Evolutionary conservation across 148 eudicot species (phyloP).

Genomic region (Fallopia convolvulus): DNA sequence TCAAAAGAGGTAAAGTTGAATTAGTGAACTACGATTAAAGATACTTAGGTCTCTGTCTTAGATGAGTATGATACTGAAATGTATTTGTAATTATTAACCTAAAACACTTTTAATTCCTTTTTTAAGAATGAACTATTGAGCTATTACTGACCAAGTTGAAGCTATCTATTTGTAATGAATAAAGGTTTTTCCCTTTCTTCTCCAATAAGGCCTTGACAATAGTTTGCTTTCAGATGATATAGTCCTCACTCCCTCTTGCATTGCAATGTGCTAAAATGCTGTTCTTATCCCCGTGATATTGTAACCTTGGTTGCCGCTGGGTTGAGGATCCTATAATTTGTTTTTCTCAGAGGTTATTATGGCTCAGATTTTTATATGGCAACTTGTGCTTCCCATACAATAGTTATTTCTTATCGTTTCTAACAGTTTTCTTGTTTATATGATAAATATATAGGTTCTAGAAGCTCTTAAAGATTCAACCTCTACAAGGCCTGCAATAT

Average conservation of each 20-base stretch:
- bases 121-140: not conserved
- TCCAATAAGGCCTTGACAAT: not conserved
- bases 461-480: slow-evolving; percentile 85
- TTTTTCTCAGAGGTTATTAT: not conserved
- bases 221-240: not conserved
- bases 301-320: not conserved
- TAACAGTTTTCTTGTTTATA: not conserved
- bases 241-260: not conserved
- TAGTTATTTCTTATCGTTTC: not conserved
- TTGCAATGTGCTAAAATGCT: not conserved
- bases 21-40: not conserved
- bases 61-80: not conserved
- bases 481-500: slow-evolving; percentile 90
- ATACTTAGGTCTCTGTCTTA: not conserved
- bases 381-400: not conserved
- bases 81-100: not conserved
- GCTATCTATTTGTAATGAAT: not conserved
- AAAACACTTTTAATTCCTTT: no score
- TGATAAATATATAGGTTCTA: slow-evolving; percentile 44
- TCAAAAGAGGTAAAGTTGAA: slow-evolving; percentile 56
- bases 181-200: not conserved
- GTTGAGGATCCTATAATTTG: not conserved
- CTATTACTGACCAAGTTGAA: not conserved
- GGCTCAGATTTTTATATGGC: not conserved
- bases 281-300: not conserved